phyloP scores from a whole-genome alignment of 2,329 filamentous ascomycete species.

The Colletotrichum trifolii region DNA sequence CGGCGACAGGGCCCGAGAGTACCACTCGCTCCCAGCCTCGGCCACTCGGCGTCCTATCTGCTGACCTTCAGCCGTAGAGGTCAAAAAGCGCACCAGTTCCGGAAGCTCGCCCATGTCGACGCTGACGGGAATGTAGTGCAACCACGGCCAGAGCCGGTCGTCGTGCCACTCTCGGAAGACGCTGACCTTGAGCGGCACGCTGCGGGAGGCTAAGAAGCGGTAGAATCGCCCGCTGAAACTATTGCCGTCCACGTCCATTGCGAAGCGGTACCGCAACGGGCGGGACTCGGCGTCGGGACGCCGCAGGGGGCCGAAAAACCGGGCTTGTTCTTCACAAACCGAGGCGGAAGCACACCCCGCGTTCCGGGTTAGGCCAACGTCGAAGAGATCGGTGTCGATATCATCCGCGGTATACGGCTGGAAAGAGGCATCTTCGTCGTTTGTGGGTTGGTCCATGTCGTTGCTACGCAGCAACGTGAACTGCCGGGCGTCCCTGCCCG shows the following conservation, averaged over 20 bases:
- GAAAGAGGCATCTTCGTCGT: slow-evolving; percentile 47
- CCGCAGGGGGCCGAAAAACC: slow-evolving; percentile 49
- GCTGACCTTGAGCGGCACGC: slow-evolving; percentile 62
- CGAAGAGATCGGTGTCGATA: slow-evolving; percentile 51
- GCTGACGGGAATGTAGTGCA: slow-evolving; percentile 67
- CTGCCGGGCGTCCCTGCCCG: slow-evolving; percentile 40
- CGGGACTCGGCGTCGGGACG: slow-evolving; percentile 41
- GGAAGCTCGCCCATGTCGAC: slow-evolving; percentile 61
- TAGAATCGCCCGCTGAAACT: slow-evolving; percentile 65
- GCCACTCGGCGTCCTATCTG: slow-evolving; percentile 62
- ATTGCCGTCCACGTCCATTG: slow-evolving; percentile 67
- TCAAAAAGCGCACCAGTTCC: slow-evolving; percentile 60
- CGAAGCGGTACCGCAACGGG: slow-evolving; percentile 50
- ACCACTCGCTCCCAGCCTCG: slow-evolving; percentile 65
- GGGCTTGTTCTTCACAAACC: slow-evolving; percentile 30
- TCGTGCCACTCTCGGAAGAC: slow-evolving; percentile 69
- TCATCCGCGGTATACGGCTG: slow-evolving; percentile 38
- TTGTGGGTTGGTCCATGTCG: too few species aligned
- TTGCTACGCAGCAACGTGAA: not conserved
- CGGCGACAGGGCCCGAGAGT: slow-evolving; percentile 61
- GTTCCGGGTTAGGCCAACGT: slow-evolving; percentile 57
- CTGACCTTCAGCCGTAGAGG: slow-evolving; percentile 57
- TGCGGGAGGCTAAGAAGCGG: slow-evolving; percentile 59
- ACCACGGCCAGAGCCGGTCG: slow-evolving; percentile 65
- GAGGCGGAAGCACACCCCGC: slow-evolving; percentile 52